phyloP scores from a whole-genome alignment of 2,329 filamentous ascomycete genomes.

The Fusarium scirpi region DNA sequence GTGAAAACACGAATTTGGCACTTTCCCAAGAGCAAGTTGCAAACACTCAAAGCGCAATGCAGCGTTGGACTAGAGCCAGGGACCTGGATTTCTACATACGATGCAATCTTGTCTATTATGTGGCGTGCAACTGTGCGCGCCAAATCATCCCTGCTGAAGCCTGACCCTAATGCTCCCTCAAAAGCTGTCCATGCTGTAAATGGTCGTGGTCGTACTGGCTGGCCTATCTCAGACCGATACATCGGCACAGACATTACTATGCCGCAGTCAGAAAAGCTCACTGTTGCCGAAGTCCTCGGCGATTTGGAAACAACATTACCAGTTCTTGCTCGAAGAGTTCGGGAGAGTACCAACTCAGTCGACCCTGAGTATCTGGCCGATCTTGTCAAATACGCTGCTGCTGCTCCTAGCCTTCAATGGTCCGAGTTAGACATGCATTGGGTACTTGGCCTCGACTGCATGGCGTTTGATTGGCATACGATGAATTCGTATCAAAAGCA shows the following conservation, averaged over 20 bases:
- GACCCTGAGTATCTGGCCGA: not conserved
- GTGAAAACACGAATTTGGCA: slow-evolving; percentile 26
- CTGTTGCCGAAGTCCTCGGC: slow-evolving; percentile 9
- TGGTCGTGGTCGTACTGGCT: slow-evolving; percentile 4
- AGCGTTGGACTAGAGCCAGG: not conserved
- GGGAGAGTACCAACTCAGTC: slow-evolving; percentile 14
- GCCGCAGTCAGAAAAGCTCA: slow-evolving; percentile 3
- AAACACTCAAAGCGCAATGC: slow-evolving; percentile 6
- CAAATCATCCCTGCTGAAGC: slow-evolving; percentile 15
- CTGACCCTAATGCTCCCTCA: not conserved
- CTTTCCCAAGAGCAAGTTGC: slow-evolving; percentile 13
- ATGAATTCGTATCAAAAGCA: slow-evolving; percentile 21
- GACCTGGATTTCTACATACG: slow-evolving; percentile 30
- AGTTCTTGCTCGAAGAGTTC: not conserved
- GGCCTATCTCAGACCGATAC: slow-evolving; percentile 18
- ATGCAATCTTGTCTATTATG: slow-evolving; percentile 21
- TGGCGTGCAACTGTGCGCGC: slow-evolving; percentile 26
- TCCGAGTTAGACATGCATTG: slow-evolving; percentile 9
- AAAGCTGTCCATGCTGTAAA: slow-evolving; percentile 33
- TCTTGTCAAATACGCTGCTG: slow-evolving; percentile 12
- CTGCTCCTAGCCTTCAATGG: not conserved
- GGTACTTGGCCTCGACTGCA: slow-evolving; percentile 2
- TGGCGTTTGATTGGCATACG: slow-evolving; percentile 23
- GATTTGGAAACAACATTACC: not conserved
- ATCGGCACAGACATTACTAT: slow-evolving; percentile 13